Evolutionary conservation across 805 yeast species (phyloP), one percentile per base, ranked within the genome.

Genomic region (Pichia gijzeniarum): DNA sequence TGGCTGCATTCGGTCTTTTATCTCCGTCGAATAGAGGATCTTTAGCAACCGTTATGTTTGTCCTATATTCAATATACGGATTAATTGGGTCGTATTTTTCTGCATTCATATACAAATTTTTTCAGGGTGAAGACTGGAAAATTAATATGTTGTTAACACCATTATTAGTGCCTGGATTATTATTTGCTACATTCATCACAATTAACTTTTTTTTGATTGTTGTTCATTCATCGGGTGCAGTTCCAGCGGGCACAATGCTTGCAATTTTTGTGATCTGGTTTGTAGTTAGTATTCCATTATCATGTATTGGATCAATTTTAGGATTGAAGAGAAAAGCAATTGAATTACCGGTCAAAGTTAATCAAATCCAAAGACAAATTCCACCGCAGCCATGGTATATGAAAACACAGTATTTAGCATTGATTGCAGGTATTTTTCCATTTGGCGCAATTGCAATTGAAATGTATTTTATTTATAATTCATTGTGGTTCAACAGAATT

Each of bases 1-100:
- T 93, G 64, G 96, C 98, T 1, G 73, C 89, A 44, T 69, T 91
- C 32, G 99, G 99, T 6, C 74, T 93, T 54, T 68, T 91, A 47
- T 88, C 97, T 0, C 97, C 97, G 39, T 85, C 96, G 1, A 90
- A 89, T 61, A 80, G 99, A 68, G 99, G 99, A 35, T 81, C 97
- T 1, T 74, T 93, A 52, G 76, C 93, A 3, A 93, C 99, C 0
- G 86, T 87, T 31, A 82, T 88, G 85, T 85, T 93, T 59, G 73
- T 91, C 39, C 65, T 90, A 36, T 90, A 81, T 67, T 87, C 95
- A 2, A 57, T 85, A 35, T 85, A 82, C 60, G 93, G 97, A 18
- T 74, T 80, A 43, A 71, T 85, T 32, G 93, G 96, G 1, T 87
- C 98, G 0, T 91, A 79, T 60, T 79, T 85, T n/a, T 86, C 96